Evolutionary conservation across 495 filamentous ascomycete species (phyloP).

Genomic region (Neurospora sp.): DNA sequence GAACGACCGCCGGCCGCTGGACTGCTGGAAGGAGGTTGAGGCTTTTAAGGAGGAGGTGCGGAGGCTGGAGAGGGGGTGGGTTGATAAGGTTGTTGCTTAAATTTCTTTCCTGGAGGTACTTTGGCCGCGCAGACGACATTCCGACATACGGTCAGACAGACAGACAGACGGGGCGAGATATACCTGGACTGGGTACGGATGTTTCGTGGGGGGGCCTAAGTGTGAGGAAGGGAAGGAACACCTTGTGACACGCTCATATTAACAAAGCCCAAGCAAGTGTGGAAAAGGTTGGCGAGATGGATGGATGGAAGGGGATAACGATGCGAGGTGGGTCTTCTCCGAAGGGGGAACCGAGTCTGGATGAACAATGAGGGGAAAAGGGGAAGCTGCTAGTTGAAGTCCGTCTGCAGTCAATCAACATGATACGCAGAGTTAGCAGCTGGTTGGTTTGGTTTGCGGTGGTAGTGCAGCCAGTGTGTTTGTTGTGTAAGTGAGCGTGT

Average conservation of each 20-base stretch:
- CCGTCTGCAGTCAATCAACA: neutral
- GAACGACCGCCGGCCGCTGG: slow-evolving; percentile 81
- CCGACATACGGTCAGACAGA: neutral
- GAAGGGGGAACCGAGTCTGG: neutral
- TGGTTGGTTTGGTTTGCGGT: neutral
- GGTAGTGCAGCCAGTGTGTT: neutral
- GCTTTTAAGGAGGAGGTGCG: slow-evolving; percentile 80
- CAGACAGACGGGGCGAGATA: neutral
- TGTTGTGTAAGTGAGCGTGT: neutral
- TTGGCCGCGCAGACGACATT: neutral
- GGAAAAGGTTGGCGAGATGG: neutral
- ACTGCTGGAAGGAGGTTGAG: slow-evolving; percentile 95
- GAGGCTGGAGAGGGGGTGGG: slow-evolving; percentile 72
- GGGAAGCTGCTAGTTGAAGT: neutral
- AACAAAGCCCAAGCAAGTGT: neutral
- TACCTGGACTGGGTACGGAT: neutral
- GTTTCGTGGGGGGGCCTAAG: neutral
- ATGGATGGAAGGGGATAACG: neutral
- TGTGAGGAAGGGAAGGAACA: neutral
- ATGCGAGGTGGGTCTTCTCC: neutral
- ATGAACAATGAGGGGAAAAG: neutral
- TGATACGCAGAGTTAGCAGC: neutral
- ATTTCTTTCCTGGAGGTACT: neutral
- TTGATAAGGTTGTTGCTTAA: slow-evolving; percentile 60
- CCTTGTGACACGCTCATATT: neutral